Evolutionary conservation across 306 rosid genomes (phyloP), one percentile per base, ranked within the genome.

Genomic region (Morella rubra): DNA sequence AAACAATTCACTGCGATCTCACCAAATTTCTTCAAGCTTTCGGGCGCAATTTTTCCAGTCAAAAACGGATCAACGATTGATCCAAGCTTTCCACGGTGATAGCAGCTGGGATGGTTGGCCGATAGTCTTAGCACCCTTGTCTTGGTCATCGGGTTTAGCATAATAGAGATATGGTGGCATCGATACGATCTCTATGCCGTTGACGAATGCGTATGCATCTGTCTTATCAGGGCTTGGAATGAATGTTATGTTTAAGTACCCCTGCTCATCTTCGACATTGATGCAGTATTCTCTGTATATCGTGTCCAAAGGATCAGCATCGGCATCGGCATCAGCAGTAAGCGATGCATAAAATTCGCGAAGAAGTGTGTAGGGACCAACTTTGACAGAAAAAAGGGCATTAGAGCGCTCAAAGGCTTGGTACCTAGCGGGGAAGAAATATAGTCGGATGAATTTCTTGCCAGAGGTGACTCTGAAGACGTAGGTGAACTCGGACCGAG

Each of bases 1-100:
- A 90, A 69, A 71, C 96, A 89, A 42, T 81, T 84, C 27, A 86
- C 72, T 0, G 79, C 88, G 3, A 86, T 85, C 81, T 91, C 90
- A 0, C 79, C 76, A 6, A 56, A 91, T 64, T 87, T 89, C 15
- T 58, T 69, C 9, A 90, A n/a, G 27, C 91, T 85, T 12, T 76
- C 71, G 0, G 71, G 8, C 7, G 37, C 18, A 14, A 88, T 71
- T 40, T 71, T 40, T 3, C 84, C 85, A 27, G 24, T 79, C 12
- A 90, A 19, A 45, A 37, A 14, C 0, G 78, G 76, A 13, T 86
- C 93, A 8, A 88, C 79, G 60, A 84, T 80, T 24, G 71, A 70
- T 7, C 24, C 19, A 0, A 91, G 20, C 0, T 20, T 65, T 13
- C 89, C 88, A 0, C 7, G 62, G 0, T 79, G 62, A 24, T 18